Conservation (phyloP, 2,329 filamentous ascomycete species). For the Bipolaris victoriae region DNA sequence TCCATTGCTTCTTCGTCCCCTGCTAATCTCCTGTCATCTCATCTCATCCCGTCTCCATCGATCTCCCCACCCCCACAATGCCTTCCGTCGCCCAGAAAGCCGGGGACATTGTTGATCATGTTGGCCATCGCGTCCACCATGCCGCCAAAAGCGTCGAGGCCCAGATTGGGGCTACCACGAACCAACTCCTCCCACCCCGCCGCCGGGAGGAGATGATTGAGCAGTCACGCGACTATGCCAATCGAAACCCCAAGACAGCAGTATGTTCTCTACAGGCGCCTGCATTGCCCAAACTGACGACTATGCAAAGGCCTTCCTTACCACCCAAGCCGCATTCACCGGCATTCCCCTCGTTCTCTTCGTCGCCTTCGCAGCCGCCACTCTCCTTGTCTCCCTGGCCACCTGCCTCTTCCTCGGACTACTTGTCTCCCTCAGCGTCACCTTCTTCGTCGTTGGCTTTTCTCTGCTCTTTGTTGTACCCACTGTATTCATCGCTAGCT, state of each 20-base stretch:
- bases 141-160: constrained; percentile 20
- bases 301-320: constrained; percentile 66
- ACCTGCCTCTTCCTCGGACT: constrained; percentile 62
- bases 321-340: constrained; percentile 68
- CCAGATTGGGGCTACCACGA: constrained; percentile 49
- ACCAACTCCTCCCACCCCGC: constrained; percentile 64
- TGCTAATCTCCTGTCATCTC: not conserved
- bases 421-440: constrained; percentile 63
- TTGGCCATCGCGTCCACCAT: constrained; percentile 25
- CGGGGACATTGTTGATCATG: constrained; percentile 32
- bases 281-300: not conserved
- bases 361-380: constrained; percentile 66
- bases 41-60: not conserved
- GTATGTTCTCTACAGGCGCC: constrained; percentile 54
- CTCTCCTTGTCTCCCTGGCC: constrained; percentile 67
- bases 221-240: constrained; percentile 62
- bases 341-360: constrained; percentile 73
- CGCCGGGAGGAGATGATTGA: constrained; percentile 64
- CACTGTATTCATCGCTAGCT: constrained; percentile 69
- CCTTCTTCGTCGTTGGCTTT: constrained; percentile 70
- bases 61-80: constrained; percentile 16
- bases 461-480: constrained; percentile 72
- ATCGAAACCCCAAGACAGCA: constrained; percentile 70
- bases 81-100: constrained; percentile 32
- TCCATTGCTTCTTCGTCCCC: constrained; percentile 3